These are phyloP conservation scores for Cunninghamia lanceolata DNA, from an alignment of 75 land plant species.

Conservation along the genomic window DNA sequence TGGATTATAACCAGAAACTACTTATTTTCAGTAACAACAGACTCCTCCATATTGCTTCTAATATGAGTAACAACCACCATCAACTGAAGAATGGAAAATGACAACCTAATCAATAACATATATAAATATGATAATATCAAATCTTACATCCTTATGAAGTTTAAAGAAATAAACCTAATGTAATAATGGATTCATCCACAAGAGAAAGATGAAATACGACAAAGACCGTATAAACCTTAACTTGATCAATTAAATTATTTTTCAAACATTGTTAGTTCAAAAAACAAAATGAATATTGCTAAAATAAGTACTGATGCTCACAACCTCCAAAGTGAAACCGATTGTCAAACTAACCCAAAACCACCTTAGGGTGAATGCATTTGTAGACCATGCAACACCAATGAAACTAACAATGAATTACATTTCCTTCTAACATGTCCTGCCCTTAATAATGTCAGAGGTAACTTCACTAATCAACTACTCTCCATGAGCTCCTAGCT, in stretches of 20 bases:
- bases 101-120: not conserved
- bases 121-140: not conserved
- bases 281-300: not conserved
- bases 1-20: not conserved
- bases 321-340: not conserved
- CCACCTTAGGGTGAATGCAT: not conserved
- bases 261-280: not conserved
- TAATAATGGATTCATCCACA: no score
- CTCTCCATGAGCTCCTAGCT: not conserved
- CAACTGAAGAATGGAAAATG: not conserved
- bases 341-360: not conserved
- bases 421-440: not conserved
- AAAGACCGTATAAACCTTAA: not conserved
- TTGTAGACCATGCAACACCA: not conserved
- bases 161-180: no score
- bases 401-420: not conserved
- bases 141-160: no score
- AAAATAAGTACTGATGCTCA: not conserved
- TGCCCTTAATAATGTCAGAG: not conserved
- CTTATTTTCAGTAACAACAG: not conserved
- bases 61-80: not conserved
- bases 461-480: not conserved
- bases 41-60: not conserved
- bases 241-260: not conserved
- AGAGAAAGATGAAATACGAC: not conserved